Conservation (phyloP, 148 eudicot genomes). For the Camellia japonica region DNA sequence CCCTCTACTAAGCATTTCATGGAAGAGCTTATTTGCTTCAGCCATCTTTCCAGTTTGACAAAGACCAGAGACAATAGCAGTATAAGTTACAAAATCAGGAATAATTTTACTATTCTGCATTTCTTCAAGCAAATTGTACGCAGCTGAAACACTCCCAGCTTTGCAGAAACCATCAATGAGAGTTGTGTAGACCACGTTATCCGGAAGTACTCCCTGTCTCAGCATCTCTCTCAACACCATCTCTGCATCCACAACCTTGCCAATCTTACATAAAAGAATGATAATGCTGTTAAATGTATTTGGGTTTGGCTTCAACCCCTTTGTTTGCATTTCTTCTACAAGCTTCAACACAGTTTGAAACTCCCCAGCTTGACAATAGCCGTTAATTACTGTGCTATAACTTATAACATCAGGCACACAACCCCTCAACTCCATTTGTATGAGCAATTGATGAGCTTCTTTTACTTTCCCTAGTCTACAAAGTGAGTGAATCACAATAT, state of each 20-base stretch:
- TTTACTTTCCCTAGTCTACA: constrained; percentile 57
- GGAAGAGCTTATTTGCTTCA: constrained; percentile 62
- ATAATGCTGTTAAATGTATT: constrained; percentile 68
- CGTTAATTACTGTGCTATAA: constrained; percentile 69
- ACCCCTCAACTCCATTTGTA: constrained; percentile 73
- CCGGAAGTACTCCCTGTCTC: constrained; percentile 47
- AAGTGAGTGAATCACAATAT: constrained; percentile 56
- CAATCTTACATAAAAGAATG: constrained; percentile 58
- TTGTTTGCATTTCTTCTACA: constrained; percentile 55
- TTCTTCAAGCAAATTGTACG: constrained; percentile 56
- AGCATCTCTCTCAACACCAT: constrained; percentile 73
- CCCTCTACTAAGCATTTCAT: constrained; percentile 59
- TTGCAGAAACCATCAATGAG: constrained; percentile 79
- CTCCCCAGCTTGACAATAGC: constrained; percentile 64
- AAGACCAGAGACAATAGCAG: constrained; percentile 63
- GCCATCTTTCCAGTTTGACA: constrained; percentile 58
- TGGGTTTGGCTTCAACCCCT: constrained; percentile 69
- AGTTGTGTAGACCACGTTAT: constrained; percentile 75
- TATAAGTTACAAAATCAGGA: constrained; percentile 67
- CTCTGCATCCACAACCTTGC: constrained; percentile 66
- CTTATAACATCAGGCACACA: constrained; percentile 72
- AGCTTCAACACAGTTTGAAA: constrained; percentile 48
- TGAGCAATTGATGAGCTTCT: constrained; percentile 77
- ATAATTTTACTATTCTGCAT: constrained; percentile 49
- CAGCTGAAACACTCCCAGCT: constrained; percentile 50